A percentile compares a stretch with the other conserved stretches of the same genome.
phyloP scores from a whole-genome alignment of 2,329 filamentous ascomycete genomes.

The Canariomyces notabilis region DNA sequence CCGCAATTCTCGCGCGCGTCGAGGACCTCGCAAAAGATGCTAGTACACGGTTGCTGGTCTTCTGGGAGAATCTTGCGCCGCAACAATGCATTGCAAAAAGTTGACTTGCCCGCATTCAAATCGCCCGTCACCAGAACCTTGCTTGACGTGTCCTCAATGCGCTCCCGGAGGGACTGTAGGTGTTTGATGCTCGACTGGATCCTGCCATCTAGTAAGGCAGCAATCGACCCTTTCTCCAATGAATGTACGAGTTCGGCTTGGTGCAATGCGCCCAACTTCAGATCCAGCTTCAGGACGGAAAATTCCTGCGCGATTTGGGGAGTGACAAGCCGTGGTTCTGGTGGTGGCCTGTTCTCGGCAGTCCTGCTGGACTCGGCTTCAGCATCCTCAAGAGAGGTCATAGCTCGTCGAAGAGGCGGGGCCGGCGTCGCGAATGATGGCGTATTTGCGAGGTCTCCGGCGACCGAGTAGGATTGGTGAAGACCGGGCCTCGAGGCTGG shows the following conservation, averaged over 20 bases:
- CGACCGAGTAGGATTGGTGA: slow-evolving; percentile 57
- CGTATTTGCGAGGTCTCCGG: slow-evolving; percentile 42
- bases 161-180: slow-evolving; percentile 76
- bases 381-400: slow-evolving; percentile 62
- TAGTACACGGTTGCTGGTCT: slow-evolving; percentile 96
- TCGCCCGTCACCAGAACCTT: slow-evolving; percentile 96
- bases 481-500: slow-evolving; percentile 57
- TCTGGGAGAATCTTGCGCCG: slow-evolving; percentile 90
- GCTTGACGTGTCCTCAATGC: slow-evolving; percentile 95
- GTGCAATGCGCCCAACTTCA: slow-evolving; percentile 81
- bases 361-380: slow-evolving; percentile 67
- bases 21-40: slow-evolving; percentile 95
- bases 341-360: slow-evolving; percentile 54
- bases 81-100: slow-evolving; percentile 95
- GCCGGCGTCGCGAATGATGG: slow-evolving; percentile 23
- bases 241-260: slow-evolving; percentile 93
- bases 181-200: slow-evolving; percentile 93
- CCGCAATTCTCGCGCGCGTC: slow-evolving; percentile 87
- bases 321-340: slow-evolving; percentile 79
- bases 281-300: slow-evolving; percentile 87
- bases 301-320: slow-evolving; percentile 94
- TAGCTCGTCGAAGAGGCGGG: slow-evolving; percentile 56
- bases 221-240: slow-evolving; percentile 85
- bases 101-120: slow-evolving; percentile 95
- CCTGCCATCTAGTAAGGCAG: slow-evolving; percentile 85